These are phyloP conservation scores for Cladosporium sp. DNA, from an alignment of 2,329 filamentous ascomycete species.

Conservation along the genomic window DNA sequence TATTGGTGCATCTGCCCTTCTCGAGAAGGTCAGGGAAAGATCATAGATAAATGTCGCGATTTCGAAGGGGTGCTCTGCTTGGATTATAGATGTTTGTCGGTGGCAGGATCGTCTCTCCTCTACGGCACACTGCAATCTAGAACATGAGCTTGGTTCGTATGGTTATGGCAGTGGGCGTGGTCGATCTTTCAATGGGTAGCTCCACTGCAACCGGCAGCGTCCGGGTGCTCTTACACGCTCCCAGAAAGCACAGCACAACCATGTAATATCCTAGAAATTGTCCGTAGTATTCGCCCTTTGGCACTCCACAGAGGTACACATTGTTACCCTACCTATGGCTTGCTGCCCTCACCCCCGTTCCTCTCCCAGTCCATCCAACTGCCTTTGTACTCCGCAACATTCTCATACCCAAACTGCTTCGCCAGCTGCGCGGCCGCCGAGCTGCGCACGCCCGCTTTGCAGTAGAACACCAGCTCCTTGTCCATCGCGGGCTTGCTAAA, in stretches of 20 bases:
- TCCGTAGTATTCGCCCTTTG: not conserved
- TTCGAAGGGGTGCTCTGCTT: too few species aligned
- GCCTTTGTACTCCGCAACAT: conserved; percentile 70
- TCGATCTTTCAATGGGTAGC: not conserved
- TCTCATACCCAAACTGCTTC: conserved; percentile 70
- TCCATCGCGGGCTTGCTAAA: conserved; percentile 66
- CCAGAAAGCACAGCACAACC: not conserved
- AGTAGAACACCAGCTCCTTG: conserved; percentile 76
- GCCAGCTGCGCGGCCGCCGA: conserved; percentile 76
- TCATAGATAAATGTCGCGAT: too few species aligned
- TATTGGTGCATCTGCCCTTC: too few species aligned
- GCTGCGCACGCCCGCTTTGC: conserved; percentile 85
- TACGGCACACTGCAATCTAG: too few species aligned
- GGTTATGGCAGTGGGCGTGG: not conserved
- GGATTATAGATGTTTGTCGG: too few species aligned
- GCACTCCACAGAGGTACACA: not conserved
- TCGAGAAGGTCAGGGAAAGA: too few species aligned
- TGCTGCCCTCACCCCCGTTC: conserved; percentile 62
- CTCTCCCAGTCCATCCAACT: conserved; percentile 82
- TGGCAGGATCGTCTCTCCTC: too few species aligned
- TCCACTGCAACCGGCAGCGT: not conserved
- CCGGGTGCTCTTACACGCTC: not conserved
- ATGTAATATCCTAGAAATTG: not conserved
- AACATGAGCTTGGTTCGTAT: not conserved
- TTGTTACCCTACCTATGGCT: conserved; percentile 21